phyloP scores from a whole-genome alignment of 805 yeast species.

The Candida bentonensis region DNA sequence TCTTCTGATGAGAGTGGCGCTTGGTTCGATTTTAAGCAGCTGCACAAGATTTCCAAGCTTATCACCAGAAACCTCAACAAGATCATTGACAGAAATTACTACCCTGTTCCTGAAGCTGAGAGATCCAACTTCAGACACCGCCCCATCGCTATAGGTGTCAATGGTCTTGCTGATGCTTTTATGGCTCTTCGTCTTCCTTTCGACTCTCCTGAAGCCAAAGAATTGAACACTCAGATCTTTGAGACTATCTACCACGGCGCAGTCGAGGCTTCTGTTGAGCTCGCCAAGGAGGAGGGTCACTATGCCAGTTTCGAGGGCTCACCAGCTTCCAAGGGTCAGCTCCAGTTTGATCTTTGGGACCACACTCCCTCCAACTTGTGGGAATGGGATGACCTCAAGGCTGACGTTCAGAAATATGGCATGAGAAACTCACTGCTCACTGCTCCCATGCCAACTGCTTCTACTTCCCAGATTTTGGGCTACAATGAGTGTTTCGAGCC shows the following conservation, averaged over 20 bases:
- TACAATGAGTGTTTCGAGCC: conserved; percentile 93
- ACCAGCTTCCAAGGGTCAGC: conserved; percentile 73
- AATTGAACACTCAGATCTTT: conserved; percentile 69
- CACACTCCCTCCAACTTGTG: conserved; percentile 64
- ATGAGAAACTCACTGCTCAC: conserved; percentile 74
- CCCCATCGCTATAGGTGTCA: conserved; percentile 97
- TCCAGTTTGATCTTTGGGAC: conserved; percentile 85
- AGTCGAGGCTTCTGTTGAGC: conserved; percentile 71
- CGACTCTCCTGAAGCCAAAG: conserved; percentile 66
- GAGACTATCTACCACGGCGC: conserved; percentile 95
- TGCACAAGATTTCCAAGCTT: conserved; percentile 68
- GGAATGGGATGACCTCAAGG: conserved; percentile 73
- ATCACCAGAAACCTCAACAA: conserved; percentile 65
- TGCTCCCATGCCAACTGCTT: conserved; percentile 79
- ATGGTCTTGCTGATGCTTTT: conserved; percentile 87
- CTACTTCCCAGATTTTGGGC: conserved; percentile 88
- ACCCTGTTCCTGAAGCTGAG: conserved; percentile 70
- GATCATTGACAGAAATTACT: conserved; percentile 72
- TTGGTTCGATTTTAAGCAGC: conserved; percentile 53
- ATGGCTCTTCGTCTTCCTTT: conserved; percentile 71
- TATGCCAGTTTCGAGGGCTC: conserved; percentile 71
- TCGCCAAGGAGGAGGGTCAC: conserved; percentile 55
- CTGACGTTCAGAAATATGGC: conserved; percentile 46
- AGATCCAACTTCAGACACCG: conserved; percentile 69
- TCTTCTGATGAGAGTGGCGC: conserved; percentile 30